Conservation (phyloP, 352 stramenopile species). For the Phytophthora foliorum region DNA sequence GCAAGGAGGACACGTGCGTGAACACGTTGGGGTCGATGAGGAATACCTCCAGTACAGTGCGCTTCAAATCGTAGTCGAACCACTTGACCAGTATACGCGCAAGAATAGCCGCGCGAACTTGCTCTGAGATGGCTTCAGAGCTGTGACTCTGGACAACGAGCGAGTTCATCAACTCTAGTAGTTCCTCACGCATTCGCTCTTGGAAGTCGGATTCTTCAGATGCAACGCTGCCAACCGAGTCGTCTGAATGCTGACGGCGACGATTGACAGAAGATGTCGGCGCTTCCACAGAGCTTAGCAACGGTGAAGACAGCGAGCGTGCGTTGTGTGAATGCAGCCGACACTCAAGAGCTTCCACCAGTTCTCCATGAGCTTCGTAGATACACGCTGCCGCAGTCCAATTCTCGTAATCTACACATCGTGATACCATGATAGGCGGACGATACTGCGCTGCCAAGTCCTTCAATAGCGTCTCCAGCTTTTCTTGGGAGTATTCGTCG, state of each 20-base stretch:
- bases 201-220: conserved; percentile 60
- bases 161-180: conserved; percentile 68
- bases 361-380: conserved; percentile 82
- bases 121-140: conserved; percentile 42
- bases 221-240: conserved; percentile 29
- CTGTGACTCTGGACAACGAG: conserved; percentile 65
- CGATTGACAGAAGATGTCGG: conserved; percentile 27
- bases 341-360: conserved; percentile 88
- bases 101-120: conserved; percentile 74
- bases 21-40: conserved; percentile 74
- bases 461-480: conserved; percentile 66
- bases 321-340: conserved; percentile 75
- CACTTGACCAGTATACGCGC: conserved; percentile 86
- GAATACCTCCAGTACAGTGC: conserved; percentile 68
- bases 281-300: background rate
- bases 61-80: conserved; percentile 78
- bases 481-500: conserved; percentile 53
- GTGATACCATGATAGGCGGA: conserved; percentile 77
- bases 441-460: conserved; percentile 74
- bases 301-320: conserved; percentile 13
- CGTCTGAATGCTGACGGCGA: conserved; percentile 43
- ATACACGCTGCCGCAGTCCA: conserved; percentile 82
- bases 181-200: conserved; percentile 67
- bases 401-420: conserved; percentile 86
- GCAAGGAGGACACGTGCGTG: conserved; percentile 59